phyloP scores from a whole-genome alignment of 139 green algal genomes.

The Chlamydomonas schloesseri region DNA sequence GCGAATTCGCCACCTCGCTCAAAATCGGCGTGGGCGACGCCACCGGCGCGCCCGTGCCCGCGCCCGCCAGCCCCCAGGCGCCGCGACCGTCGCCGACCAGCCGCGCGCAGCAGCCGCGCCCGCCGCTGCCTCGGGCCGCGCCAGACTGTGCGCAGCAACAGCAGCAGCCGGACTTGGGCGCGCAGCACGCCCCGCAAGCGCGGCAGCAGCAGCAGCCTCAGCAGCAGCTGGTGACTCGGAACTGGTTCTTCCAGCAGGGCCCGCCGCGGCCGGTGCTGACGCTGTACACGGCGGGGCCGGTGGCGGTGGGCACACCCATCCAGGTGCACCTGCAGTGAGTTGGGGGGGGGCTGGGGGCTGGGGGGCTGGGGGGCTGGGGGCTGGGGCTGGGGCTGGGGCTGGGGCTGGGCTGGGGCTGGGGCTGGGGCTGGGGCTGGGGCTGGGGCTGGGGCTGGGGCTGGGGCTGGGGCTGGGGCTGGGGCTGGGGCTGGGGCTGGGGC shows the following conservation, averaged over 20 bases:
- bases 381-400: background rate
- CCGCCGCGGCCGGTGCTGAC: conserved; percentile 9
- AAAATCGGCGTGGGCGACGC: conserved; percentile 27
- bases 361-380: background rate
- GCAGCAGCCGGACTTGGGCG: too few species aligned
- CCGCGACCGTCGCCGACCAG: too few species aligned
- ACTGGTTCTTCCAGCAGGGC: conserved; percentile 40
- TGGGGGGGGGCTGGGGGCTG: too few species aligned
- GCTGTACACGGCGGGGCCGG: background rate
- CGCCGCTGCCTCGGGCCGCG: too few species aligned
- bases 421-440: background rate
- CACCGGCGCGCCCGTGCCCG: background rate
- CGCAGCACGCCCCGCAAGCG: background rate
- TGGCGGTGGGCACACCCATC: conserved; percentile 1
- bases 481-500: background rate
- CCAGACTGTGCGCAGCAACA: too few species aligned
- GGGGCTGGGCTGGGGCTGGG: background rate
- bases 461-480: background rate
- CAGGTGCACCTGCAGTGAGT: conserved; percentile 44
- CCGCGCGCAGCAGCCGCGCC: too few species aligned
- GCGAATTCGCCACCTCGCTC: conserved; percentile 16
- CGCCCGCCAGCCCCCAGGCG: too few species aligned
- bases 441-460: background rate
- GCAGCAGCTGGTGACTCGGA: conserved; percentile 25
- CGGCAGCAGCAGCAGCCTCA: background rate